Conservation (phyloP, 768 basidiomycete species). For the Hortiboletus flavorubellus region DNA sequence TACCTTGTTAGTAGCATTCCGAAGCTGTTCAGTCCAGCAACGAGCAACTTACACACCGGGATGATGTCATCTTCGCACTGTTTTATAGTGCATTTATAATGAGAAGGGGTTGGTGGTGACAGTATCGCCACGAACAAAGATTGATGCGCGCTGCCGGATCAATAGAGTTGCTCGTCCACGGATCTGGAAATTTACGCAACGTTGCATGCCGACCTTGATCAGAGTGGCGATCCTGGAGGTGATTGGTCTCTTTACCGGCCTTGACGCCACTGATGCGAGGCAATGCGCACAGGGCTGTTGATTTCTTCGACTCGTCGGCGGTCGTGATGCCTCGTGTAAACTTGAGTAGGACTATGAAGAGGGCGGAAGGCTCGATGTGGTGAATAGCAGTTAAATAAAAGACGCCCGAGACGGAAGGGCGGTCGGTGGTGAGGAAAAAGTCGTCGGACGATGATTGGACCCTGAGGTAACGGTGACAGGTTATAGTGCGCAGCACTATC, state of each 20-base stretch:
- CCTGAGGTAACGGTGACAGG: neutral
- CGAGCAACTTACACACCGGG: too few species aligned
- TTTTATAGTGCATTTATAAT: too few species aligned
- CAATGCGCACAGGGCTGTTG: constrained; percentile 2
- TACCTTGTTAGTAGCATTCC: too few species aligned
- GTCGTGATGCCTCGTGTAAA: constrained; percentile 17
- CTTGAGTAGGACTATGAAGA: constrained; percentile 19
- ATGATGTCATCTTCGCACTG: too few species aligned
- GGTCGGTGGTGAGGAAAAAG: neutral
- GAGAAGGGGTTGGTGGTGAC: too few species aligned
- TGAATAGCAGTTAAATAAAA: constrained; percentile 11
- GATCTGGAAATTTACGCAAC: neutral
- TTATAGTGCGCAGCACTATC: too few species aligned
- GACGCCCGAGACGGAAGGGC: neutral
- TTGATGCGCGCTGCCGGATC: too few species aligned
- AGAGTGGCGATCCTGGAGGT: constrained; percentile 21
- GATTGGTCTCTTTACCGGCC: constrained; percentile 13
- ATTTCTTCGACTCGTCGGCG: constrained; percentile 4
- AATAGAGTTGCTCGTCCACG: neutral
- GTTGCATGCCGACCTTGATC: constrained; percentile 17
- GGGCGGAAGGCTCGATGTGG: constrained; percentile 8
- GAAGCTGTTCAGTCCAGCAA: too few species aligned
- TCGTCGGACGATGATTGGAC: neutral
- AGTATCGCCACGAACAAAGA: too few species aligned
- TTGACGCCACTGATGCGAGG: constrained; percentile 14